A percentile compares a stretch with the other conserved stretches of the same genome.
phyloP scores from a whole-genome alignment of 306 rosid genomes.

The Lathyrus oleraceus region DNA sequence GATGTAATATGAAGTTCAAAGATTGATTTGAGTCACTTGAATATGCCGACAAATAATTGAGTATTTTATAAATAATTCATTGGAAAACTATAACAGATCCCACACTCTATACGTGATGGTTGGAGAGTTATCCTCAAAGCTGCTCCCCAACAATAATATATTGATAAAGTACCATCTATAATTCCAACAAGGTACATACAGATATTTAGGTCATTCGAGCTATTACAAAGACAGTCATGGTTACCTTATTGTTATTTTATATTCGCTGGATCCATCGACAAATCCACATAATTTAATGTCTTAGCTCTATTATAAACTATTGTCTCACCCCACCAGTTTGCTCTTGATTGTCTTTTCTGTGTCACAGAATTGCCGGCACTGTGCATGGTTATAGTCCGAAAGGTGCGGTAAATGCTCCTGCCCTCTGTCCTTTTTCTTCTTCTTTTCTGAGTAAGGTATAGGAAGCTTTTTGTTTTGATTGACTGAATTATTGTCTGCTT shows the following conservation, averaged over 20 bases:
- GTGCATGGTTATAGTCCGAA: conserved; percentile 33
- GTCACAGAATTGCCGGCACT: conserved; percentile 33
- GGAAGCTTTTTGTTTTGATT: neutral
- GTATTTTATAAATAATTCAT: too few relatives aligned
- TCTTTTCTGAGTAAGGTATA: neutral
- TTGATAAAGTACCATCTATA: neutral
- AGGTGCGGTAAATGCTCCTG: conserved; percentile 32
- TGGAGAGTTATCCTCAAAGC: conserved; percentile 18
- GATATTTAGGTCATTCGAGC: conserved; percentile 26
- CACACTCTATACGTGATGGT: neutral
- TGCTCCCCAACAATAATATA: conserved; percentile 19
- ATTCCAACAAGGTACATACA: conserved; percentile 7
- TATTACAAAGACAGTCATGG: conserved; percentile 1
- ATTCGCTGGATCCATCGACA: conserved; percentile 24
- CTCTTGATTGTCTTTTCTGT: conserved; percentile 27
- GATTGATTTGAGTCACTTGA: too few relatives aligned
- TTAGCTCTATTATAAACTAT: conserved; percentile 18
- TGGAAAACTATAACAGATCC: neutral
- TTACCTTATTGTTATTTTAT: neutral
- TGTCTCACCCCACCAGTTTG: conserved; percentile 32
- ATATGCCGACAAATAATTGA: too few relatives aligned
- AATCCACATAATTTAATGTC: conserved; percentile 15
- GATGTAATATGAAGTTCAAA: too few relatives aligned
- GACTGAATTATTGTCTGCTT: neutral
- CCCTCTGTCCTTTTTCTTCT: conserved; percentile 17